Evolutionary conservation across 306 rosid species (phyloP).

Genomic region (Castanea crenata): DNA sequence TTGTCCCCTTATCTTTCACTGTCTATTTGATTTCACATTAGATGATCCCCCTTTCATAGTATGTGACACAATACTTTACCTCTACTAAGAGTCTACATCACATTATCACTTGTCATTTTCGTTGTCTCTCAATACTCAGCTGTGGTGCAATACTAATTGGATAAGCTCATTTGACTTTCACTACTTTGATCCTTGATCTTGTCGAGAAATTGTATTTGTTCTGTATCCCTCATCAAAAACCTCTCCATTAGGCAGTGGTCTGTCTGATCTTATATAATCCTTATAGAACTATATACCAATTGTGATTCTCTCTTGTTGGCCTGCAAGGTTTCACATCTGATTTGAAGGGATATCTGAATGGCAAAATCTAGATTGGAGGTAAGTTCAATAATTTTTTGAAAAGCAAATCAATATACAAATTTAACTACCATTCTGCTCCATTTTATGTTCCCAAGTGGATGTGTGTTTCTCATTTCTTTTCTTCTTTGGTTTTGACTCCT

Average conservation of each 20-base stretch:
- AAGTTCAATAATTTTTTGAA: neutral
- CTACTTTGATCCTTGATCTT: no score
- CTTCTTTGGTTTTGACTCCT: neutral
- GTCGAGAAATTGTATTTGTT: no score
- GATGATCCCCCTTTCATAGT: no score
- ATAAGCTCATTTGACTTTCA: no score
- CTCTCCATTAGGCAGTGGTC: neutral
- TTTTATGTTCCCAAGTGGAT: neutral
- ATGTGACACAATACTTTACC: no score
- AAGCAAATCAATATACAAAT: neutral
- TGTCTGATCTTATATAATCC: neutral
- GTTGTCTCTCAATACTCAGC: no score
- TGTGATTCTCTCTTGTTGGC: neutral
- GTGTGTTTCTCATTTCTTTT: neutral
- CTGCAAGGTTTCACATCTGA: neutral
- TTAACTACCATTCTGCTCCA: neutral
- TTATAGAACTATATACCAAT: neutral
- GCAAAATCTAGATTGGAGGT: neutral
- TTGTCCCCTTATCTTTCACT: no score
- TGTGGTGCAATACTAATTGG: no score
- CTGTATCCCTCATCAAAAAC: no score
- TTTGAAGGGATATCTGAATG: neutral
- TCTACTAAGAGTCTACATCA: no score
- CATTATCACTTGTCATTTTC: no score
- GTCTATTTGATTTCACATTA: no score